These are phyloP conservation scores for Clathrospora elynae DNA, from an alignment of 2,329 filamentous ascomycete species.

Conservation along the genomic window DNA sequence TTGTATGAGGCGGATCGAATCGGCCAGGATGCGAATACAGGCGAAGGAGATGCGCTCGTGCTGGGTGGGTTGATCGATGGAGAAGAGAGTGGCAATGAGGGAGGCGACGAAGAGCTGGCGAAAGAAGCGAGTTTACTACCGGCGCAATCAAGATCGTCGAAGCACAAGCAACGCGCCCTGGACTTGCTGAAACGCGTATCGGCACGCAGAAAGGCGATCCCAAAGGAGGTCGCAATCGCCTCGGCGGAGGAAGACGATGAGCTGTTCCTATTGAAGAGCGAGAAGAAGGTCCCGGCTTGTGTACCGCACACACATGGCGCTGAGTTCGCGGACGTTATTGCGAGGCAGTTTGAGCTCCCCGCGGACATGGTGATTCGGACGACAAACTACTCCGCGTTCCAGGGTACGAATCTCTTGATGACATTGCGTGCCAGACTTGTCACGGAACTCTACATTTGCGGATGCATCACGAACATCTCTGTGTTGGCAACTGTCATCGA, in stretches of 20 bases:
- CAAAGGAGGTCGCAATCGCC: constrained; percentile 35
- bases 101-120: constrained; percentile 39
- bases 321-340: constrained; percentile 57
- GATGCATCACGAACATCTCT: constrained; percentile 83
- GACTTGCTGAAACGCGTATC: constrained; percentile 47
- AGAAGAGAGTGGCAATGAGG: constrained; percentile 42
- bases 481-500: constrained; percentile 91
- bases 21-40: constrained; percentile 56
- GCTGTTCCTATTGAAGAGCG: constrained; percentile 51
- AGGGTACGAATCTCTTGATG: constrained; percentile 72
- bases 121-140: constrained; percentile 30
- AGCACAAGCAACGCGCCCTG: constrained; percentile 44
- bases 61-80: constrained; percentile 47
- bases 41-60: constrained; percentile 54
- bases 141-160: constrained; percentile 42
- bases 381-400: constrained; percentile 86
- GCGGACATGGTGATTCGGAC: constrained; percentile 67
- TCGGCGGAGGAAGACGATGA: constrained; percentile 52
- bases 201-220: constrained; percentile 34
- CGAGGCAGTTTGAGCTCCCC: constrained; percentile 55
- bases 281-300: constrained; percentile 50
- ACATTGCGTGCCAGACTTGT: constrained; percentile 83
- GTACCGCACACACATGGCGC: constrained; percentile 53
- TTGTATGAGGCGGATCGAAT: constrained; percentile 69
- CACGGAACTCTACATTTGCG: constrained; percentile 87